Percentiles rank a stretch among this genome's conserved stretches.
phyloP scores from a whole-genome alignment of 2,329 filamentous ascomycete genomes.

The Penicillium sp. region DNA sequence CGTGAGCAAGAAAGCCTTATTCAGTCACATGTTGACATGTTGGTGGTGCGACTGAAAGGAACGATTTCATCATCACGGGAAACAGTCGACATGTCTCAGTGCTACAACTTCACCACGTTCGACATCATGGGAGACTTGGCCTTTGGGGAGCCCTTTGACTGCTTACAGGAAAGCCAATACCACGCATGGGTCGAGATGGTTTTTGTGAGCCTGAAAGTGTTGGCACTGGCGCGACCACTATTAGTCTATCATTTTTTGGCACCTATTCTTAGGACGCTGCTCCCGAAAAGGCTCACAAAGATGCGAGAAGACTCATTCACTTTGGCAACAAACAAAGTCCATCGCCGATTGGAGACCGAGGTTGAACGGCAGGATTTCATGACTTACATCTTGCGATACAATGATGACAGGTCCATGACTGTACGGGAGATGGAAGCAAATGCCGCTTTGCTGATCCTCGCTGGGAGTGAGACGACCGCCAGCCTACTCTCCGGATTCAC shows the following conservation, averaged over 20 bases:
- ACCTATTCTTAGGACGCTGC: slow-evolving; percentile 9
- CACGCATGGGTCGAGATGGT: slow-evolving; percentile 41
- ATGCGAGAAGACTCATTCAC: slow-evolving; percentile 13
- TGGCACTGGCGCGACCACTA: slow-evolving; percentile 4
- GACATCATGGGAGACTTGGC: slow-evolving; percentile 43
- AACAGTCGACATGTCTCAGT: slow-evolving; percentile 29
- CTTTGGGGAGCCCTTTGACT: slow-evolving; percentile 42
- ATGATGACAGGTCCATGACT: slow-evolving; percentile 26
- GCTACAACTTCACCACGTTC: slow-evolving; percentile 38
- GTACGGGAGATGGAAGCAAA: slow-evolving; percentile 39
- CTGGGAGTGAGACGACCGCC: slow-evolving; percentile 47
- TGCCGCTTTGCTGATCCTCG: slow-evolving; percentile 38
- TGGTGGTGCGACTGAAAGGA: slow-evolving; percentile 20
- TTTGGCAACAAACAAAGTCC: slow-evolving; percentile 21
- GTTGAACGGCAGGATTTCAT: slow-evolving; percentile 39
- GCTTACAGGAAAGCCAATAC: slow-evolving; percentile 32
- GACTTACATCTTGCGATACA: slow-evolving; percentile 35
- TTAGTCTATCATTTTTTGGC: slow-evolving; percentile 13
- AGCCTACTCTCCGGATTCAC: slow-evolving; percentile 39
- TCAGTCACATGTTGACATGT: slow-evolving; percentile 18
- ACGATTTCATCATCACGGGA: slow-evolving; percentile 1
- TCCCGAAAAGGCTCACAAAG: slow-evolving; percentile 6
- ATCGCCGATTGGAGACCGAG: slow-evolving; percentile 22
- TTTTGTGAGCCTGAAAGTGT: slow-evolving; percentile 17
- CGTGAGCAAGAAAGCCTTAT: slow-evolving; percentile 15